Evolutionary conservation across 352 stramenopile genomes (phyloP).

Genomic region (Bremia lactucae): DNA sequence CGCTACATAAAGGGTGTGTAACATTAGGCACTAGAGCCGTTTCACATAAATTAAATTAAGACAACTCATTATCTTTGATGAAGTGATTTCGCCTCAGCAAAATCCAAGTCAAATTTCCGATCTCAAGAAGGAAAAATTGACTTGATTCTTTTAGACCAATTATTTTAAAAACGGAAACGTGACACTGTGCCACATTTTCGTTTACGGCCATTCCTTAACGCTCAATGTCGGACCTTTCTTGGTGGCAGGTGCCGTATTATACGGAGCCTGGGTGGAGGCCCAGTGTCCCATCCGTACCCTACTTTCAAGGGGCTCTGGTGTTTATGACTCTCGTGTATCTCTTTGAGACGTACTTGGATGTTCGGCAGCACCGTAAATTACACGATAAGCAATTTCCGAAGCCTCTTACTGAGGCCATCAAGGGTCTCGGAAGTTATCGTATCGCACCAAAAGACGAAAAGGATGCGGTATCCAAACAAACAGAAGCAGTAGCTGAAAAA

Average conservation of each 20-base stretch:
- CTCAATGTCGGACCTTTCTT: conserved; percentile 17
- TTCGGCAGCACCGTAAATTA: conserved; percentile 86
- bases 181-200: no score
- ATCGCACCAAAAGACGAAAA: conserved; percentile 10
- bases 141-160: no score
- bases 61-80: no score
- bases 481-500: neutral
- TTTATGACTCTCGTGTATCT: conserved; percentile 88
- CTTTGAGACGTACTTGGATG: conserved; percentile 89
- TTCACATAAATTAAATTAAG: no score
- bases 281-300: conserved; percentile 33
- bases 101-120: no score
- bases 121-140: no score
- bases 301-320: conserved; percentile 62
- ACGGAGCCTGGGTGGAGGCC: conserved; percentile 43
- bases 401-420: conserved; percentile 41
- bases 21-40: no score
- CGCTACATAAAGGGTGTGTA: no score
- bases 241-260: conserved; percentile 44
- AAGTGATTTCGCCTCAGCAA: no score
- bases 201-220: no score
- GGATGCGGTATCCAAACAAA: conserved; percentile 3
- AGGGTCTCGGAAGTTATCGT: conserved; percentile 32
- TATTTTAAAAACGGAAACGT: no score
- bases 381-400: conserved; percentile 61